A percentile compares a stretch with the other conserved stretches of the same genome.
phyloP scores from a whole-genome alignment of 441 rosid species.

The Monsonia emarginata region DNA sequence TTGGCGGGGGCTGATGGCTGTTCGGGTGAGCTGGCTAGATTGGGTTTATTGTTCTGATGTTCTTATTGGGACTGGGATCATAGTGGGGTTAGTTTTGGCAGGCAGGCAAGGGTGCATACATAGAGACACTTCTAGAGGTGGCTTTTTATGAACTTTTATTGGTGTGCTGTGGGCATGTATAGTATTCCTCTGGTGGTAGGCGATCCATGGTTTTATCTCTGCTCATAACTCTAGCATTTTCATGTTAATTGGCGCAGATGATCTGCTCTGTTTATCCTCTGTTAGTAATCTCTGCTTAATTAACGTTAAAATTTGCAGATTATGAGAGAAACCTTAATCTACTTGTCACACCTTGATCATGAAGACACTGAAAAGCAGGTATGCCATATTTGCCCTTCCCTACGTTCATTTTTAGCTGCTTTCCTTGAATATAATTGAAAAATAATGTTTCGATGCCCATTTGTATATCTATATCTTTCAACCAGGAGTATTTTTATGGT shows the following conservation, averaged over 20 bases:
- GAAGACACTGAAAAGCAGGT: conserved; percentile 99
- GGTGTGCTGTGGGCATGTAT: no score
- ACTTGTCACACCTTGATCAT: conserved; percentile 93
- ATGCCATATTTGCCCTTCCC: conserved; percentile 1
- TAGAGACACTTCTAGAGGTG: no score
- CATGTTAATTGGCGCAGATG: no score
- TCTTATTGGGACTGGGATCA: neutral
- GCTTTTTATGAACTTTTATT: no score
- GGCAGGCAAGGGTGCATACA: no score
- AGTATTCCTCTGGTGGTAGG: no score
- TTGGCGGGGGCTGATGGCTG: neutral
- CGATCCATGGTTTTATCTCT: no score
- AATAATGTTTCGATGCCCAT: neutral
- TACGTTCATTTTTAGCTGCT: neutral
- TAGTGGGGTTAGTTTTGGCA: no score
- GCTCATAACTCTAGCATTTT: no score
- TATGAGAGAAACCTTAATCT: conserved; percentile 93
- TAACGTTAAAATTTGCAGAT: conserved; percentile 43
- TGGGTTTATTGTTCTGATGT: neutral
- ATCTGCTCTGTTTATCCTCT: neutral
- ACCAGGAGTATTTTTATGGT: neutral
- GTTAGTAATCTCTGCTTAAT: conserved; percentile 13
- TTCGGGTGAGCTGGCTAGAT: neutral
- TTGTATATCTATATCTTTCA: neutral
- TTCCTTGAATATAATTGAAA: neutral